Base-by-base conservation (phyloP, 306 rosid genomes). In the Morella rubra region DNA sequence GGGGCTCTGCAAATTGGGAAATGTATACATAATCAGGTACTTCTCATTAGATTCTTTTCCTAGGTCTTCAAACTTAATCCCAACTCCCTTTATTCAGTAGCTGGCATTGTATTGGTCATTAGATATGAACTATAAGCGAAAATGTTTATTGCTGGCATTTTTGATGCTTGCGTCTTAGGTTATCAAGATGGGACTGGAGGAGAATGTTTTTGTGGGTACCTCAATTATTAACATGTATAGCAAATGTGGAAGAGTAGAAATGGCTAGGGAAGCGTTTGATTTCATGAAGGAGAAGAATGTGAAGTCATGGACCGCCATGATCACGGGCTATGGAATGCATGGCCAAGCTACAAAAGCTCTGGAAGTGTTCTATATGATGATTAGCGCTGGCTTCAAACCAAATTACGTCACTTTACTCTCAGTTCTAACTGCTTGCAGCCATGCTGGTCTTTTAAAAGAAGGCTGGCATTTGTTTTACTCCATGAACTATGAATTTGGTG, bases 321-420 rank as follows among this genome's bases (percentile, higher is more conserved):
- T 92, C 68, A 73, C 92, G 75, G 93, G 96, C 80, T 91, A 91
- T 69, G 92, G 97, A 77, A 92, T 87, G 93, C 93, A 90, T 67
- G 97, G 97, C 65, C 80, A 53, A 56, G 89, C 87, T 52, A 83
- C 80, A 80, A 92, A 88, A 60, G 91, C 91, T 62, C 69, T 92
- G 76, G 86, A 90, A 77, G 73, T 87, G 71, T 90, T 92, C 84
- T 80, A 81, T 54, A 59, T 54, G 80, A 92, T 90, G 96, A 73
- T 84, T 72, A 76, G 72, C 46, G 79, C 86, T 40, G 84, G 89
- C 12, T 78, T 87, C 75, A 81, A 80, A 72, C 96, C 96, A 4
- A 90, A 87, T 79, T 86, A 86, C 73, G 80, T 90, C 74, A 89
- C 96, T 59, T 87, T 89, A 45, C 84, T 90, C 82, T 86, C 92